These are phyloP conservation scores for Trichosporon coremiiforme DNA, from an alignment of 1,284 basidiomycete species.

Conservation along the genomic window DNA sequence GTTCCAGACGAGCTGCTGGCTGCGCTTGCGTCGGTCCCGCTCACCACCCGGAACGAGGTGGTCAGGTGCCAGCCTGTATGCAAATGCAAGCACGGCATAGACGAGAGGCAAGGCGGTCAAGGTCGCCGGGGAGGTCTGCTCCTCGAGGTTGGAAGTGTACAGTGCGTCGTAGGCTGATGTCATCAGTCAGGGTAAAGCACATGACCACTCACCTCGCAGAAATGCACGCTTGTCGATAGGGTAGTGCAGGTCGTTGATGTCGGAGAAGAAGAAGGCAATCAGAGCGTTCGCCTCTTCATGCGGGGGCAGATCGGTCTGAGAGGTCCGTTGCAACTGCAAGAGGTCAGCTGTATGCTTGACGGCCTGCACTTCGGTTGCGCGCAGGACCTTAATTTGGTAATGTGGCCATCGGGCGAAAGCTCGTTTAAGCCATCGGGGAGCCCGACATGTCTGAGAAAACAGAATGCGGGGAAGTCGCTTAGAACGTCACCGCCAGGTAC, in stretches of 20 bases:
- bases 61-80: slow-evolving; percentile 81
- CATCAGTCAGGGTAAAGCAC: background rate
- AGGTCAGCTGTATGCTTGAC: background rate
- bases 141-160: slow-evolving; percentile 56
- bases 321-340: background rate
- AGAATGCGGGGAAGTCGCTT: background rate
- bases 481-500: background rate
- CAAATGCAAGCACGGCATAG: slow-evolving; percentile 85
- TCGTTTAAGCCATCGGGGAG: slow-evolving; percentile 2
- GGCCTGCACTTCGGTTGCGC: background rate
- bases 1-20: slow-evolving; percentile 84
- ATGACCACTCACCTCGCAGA: slow-evolving; percentile 55
- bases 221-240: slow-evolving; percentile 85
- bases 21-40: slow-evolving; percentile 68
- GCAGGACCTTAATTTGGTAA: background rate
- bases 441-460: background rate
- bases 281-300: slow-evolving; percentile 67
- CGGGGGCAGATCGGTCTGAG: slow-evolving; percentile 68
- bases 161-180: slow-evolving; percentile 68
- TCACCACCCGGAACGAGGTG: slow-evolving; percentile 54
- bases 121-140: slow-evolving; percentile 27
- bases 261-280: slow-evolving; percentile 53
- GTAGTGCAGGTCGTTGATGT: slow-evolving; percentile 88
- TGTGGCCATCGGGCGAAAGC: background rate
- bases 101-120: slow-evolving; percentile 68